Base-by-base conservation (phyloP, 805 yeast genomes). In the Saccharomycopsis sp. region DNA sequence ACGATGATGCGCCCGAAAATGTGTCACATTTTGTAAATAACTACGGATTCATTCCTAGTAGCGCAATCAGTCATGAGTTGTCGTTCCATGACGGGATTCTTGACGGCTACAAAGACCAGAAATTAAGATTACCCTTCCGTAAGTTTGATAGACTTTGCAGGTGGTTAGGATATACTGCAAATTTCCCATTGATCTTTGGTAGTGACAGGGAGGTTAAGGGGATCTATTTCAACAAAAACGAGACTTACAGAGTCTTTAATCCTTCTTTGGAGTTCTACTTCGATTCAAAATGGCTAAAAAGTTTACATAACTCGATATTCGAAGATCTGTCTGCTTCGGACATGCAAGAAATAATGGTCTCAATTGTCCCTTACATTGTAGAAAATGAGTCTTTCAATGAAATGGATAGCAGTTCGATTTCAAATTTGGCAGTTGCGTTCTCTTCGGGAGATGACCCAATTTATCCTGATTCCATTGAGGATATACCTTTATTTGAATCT, bases 31-130 rank as follows among this genome's bases (percentile, higher is more conserved):
- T 53, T 24, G 34, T 53, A 24, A 38, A 47, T 25, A 25, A 24
- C 20, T 53, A 53, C 29, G 56, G 50, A 2, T 53, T 53, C n/a
- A 35, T 53, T 41, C 56, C 56, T 17, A 19, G 12, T 3, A 44
- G 49, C 12, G 49, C 49, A 3, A 17, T 17, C 22, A 44, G 49
- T 44, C 22, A 44, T 44, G 49, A 44, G 12, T 17, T 44, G 19
- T 44, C 49, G 22, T 44, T 44, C 7, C 49, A 44, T 44, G 49
- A 17, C 12, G 22, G 22, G 19, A 44, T 44, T 44, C 22, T 44
- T 7, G 22, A 44, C 19, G 20, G 12, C 19, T 44, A 12, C 12
- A n/a, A 44, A 17, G 49, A 44, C 12, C 19, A 17, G 22, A 12
- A 44, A 12, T 8, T 44, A 7, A 44, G 12, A 44, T 17, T 44